phyloP scores from a whole-genome alignment of 148 eudicot species.

The Rhododendron kiyosumense region DNA sequence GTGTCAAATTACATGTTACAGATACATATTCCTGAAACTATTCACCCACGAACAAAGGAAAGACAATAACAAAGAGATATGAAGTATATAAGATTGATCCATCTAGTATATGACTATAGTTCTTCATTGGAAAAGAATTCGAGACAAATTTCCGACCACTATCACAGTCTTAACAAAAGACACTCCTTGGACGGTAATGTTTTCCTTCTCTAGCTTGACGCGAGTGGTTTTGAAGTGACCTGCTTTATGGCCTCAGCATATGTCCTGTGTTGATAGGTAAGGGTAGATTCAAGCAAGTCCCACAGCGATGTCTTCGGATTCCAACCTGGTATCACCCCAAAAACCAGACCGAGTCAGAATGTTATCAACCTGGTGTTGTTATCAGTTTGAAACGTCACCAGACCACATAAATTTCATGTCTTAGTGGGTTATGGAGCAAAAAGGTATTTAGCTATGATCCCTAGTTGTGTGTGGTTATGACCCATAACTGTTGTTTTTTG shows the following conservation, averaged over 20 bases:
- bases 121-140: constrained; percentile 42
- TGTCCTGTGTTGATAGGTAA: constrained; percentile 96
- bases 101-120: constrained; percentile 12
- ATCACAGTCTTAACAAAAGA: no score
- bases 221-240: constrained; percentile 64
- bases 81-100: constrained; percentile 25
- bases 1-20: neutral
- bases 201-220: constrained; percentile 38
- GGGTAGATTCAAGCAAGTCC: constrained; percentile 98
- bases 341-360: neutral
- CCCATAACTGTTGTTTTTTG: neutral
- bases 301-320: constrained; percentile 94
- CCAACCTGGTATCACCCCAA: constrained; percentile 43
- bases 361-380: neutral
- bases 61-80: constrained; percentile 11
- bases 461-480: neutral
- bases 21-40: constrained; percentile 1
- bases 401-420: neutral
- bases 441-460: neutral
- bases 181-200: neutral
- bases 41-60: neutral
- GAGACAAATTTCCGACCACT: neutral
- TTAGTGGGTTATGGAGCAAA: neutral
- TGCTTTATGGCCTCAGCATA: constrained; percentile 92
- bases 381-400: neutral